Conservation (phyloP, 2,329 filamentous ascomycete species). For the Colletotrichum magnum region DNA sequence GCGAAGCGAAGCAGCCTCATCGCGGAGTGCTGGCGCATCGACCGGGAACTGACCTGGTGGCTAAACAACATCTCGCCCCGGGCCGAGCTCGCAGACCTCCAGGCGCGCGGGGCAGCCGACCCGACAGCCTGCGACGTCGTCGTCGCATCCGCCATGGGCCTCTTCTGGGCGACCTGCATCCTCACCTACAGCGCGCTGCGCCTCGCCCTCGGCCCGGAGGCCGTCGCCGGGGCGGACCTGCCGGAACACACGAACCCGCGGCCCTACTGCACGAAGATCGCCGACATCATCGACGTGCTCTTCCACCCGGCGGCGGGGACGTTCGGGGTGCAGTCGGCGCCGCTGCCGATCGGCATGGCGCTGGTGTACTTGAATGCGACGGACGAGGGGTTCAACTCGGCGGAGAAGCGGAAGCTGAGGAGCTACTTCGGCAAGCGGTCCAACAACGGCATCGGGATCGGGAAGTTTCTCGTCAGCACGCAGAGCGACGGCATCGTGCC, state of each 20-base stretch:
- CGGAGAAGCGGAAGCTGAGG: conserved; percentile 27
- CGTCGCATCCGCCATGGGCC: conserved; percentile 31
- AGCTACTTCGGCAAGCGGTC: conserved; percentile 31
- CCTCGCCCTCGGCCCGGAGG: conserved; percentile 13
- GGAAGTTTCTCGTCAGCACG: conserved; percentile 32
- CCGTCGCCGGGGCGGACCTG: neutral
- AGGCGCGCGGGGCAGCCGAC: conserved; percentile 8
- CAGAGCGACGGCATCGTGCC: conserved; percentile 19
- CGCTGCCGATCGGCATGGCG: conserved; percentile 40
- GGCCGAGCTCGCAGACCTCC: conserved; percentile 18
- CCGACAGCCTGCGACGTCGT: conserved; percentile 37
- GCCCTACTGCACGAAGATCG: conserved; percentile 39
- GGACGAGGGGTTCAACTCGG: conserved; percentile 24
- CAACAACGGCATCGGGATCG: conserved; percentile 28
- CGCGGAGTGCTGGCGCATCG: conserved; percentile 38
- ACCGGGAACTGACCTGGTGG: conserved; percentile 35
- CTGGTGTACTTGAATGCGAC: conserved; percentile 38
- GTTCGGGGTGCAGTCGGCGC: conserved; percentile 34
- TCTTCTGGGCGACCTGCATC: conserved; percentile 37
- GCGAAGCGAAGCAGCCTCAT: conserved; percentile 3
- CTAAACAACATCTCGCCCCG: conserved; percentile 23
- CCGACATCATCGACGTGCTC: conserved; percentile 38
- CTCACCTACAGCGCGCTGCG: conserved; percentile 39
- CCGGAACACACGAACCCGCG: conserved; percentile 30
- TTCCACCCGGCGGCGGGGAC: conserved; percentile 37